Evolutionary conservation across 257 asterid species (phyloP), one percentile per base, ranked within the genome.

Genomic region (Haberlea rhodopensis): DNA sequence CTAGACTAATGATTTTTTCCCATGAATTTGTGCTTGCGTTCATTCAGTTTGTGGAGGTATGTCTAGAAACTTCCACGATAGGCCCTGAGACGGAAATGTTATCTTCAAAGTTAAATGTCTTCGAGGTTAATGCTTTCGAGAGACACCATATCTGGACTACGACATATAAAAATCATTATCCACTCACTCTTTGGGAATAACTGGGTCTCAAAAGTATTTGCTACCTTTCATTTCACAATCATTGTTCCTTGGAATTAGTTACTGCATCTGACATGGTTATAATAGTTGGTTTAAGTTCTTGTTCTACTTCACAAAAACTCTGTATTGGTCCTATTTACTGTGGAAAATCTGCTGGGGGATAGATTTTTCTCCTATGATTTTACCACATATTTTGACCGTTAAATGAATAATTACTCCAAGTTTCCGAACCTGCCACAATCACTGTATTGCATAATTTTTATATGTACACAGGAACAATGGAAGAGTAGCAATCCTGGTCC

Each of bases 401-500:
- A 15, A 49, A 20, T 63, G 6, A 11, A n/a, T 13, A 51, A 28
- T 65, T n/a, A 21, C 8, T 31, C 9, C 6, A 8, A 43, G 21
- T 32, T 5, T 51, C 1, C 11, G 19, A 49, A 18, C 25, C 18
- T 66, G 27, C 37, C 9, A 11, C 54, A 26, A 26, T 61, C 16
- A 16, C 57, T 8, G 6, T 37, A 51, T 22, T 31, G 16, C 52
- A 13, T 54, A 23, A 9, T 13, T 65, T 58, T 24, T 15, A 1
- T 57, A 34, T 68, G 16, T 56, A 29, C 53, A 19, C 53, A 92
- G 99, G 96, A 90, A 82, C 97, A 87, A 87, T 85, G 96, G 99
- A 90, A 84, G 84, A 85, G 84, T 66, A 87, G 79, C 61, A 67
- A 80, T 63, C 55, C 79, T 51, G 82, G 67, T 53, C 80, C 91